Conservation (phyloP, 345 rosid species). For the Arabidopsis suecica region DNA sequence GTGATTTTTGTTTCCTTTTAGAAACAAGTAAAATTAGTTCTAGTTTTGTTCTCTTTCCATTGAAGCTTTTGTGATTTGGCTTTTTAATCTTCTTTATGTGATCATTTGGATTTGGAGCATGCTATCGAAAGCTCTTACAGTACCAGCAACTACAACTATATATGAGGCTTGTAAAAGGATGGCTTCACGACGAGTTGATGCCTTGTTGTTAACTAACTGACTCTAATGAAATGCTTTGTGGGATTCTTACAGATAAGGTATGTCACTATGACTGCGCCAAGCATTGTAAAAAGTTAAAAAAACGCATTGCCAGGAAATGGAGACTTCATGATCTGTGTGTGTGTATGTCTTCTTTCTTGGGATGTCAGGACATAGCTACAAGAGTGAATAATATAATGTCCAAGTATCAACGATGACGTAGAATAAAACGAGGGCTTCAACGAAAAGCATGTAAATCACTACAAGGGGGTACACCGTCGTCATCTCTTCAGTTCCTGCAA, state of each 20-base stretch:
- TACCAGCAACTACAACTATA: conserved; percentile 80
- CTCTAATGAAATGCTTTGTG: conserved; percentile 92
- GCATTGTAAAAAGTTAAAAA: neutral
- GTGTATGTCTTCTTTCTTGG: too few species aligned
- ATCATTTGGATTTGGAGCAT: conserved; percentile 43
- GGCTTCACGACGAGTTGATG: conserved; percentile 97
- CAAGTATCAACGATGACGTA: too few species aligned
- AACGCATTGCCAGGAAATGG: too few species aligned
- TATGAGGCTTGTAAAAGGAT: conserved; percentile 91
- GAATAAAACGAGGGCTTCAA: too few species aligned
- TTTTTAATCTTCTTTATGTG: neutral
- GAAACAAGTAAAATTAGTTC: too few species aligned
- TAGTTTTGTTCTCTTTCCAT: neutral
- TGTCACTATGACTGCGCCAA: neutral
- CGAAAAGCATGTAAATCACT: too few species aligned
- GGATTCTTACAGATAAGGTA: conserved; percentile 99
- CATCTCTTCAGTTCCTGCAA: too few species aligned
- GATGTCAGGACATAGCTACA: too few species aligned
- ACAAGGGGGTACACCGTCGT: too few species aligned
- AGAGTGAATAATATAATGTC: too few species aligned
- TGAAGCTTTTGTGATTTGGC: conserved; percentile 20
- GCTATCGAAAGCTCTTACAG: conserved; percentile 87
- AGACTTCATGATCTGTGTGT: too few species aligned
- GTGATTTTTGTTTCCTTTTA: too few species aligned
- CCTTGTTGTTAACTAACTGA: conserved; percentile 77